Base-by-base conservation (phyloP, 2,329 filamentous ascomycete species). In the Gaeumannomyces tritici region DNA sequence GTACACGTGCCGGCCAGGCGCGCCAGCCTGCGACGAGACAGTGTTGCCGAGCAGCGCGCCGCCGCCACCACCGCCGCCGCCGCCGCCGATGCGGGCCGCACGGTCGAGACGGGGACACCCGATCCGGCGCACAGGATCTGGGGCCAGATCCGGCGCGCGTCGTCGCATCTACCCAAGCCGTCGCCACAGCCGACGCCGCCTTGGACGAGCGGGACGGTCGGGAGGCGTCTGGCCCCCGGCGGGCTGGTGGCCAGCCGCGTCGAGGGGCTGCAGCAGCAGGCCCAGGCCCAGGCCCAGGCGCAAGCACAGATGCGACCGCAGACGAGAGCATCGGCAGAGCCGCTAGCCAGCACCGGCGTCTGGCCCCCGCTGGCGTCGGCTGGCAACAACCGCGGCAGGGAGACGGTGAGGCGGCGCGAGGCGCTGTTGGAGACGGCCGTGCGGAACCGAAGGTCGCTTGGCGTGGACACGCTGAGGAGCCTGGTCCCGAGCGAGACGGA, bases 391-490 rank as follows among this genome's bases (percentile, higher is more conserved):
- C 24, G 42, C 42, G 26, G 61, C 24, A 59, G 55, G 7, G 62
- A 65, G 57, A 27, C 55, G 0, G 61, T 63, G 60, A 2, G 63
- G 55, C 31, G 66, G 63, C 57, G 63, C 57, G 33, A 65, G 65
- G 15, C 60, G 57, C 3, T 63, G 51, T 4, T 64, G 61, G 21
- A 62, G 42, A 56, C 55, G 42, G 64, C 64, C 13, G 56, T 65
- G 57, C 47, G 63, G 11, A 65, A 62, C 51, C 62, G 58, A 33
- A 61, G 61, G 28, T 62, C 61, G 24, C 51, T 66, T 7, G 68
- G 67, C 21, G 62, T 66, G 24, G 64, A 65, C 0, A 68, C 67
- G 33, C 47, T 66, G 57, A 64, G 65, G 55, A 62, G 62, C n/a
- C 62, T 66, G 27, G 64, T 63, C 33, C 62, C 64, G 29, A 65